Conservation (phyloP, 176 grass and related monocot genomes). For the Triticum monococcum region DNA sequence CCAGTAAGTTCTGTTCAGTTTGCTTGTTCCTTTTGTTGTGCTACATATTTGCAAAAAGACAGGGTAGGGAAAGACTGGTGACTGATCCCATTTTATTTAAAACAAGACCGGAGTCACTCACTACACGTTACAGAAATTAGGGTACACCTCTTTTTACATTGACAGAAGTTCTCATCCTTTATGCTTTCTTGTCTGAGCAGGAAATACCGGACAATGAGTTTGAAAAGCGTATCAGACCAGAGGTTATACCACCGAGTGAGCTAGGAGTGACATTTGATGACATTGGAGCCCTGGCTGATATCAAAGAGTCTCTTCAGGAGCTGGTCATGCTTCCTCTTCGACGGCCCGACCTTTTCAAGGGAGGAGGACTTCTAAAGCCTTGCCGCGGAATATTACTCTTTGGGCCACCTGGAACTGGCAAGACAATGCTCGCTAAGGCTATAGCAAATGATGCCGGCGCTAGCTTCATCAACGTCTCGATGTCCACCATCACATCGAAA, state of each 20-base stretch:
- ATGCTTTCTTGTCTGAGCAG: conserved; percentile 39
- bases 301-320: conserved; percentile 97
- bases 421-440: conserved; percentile 98
- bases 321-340: conserved; percentile 96
- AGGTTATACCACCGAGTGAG: conserved; percentile 86
- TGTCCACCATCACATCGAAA: conserved; percentile 97
- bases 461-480: conserved; percentile 95
- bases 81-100: not conserved
- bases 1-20: conserved; percentile 23
- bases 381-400: conserved; percentile 90
- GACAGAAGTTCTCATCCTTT: not conserved
- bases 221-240: conserved; percentile 91
- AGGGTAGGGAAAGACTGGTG: not conserved
- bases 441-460: conserved; percentile 96
- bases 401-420: conserved; percentile 93
- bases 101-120: not conserved
- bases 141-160: not conserved
- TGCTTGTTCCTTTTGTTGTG: not conserved
- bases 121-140: not conserved
- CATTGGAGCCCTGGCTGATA: conserved; percentile 87
- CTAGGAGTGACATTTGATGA: conserved; percentile 97
- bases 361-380: conserved; percentile 90
- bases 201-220: conserved; percentile 97
- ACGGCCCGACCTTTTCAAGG: conserved; percentile 89
- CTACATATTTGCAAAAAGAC: not conserved